phyloP scores from a whole-genome alignment of 2,329 filamentous ascomycete species.

The Ceratocystis diversiconidia region DNA sequence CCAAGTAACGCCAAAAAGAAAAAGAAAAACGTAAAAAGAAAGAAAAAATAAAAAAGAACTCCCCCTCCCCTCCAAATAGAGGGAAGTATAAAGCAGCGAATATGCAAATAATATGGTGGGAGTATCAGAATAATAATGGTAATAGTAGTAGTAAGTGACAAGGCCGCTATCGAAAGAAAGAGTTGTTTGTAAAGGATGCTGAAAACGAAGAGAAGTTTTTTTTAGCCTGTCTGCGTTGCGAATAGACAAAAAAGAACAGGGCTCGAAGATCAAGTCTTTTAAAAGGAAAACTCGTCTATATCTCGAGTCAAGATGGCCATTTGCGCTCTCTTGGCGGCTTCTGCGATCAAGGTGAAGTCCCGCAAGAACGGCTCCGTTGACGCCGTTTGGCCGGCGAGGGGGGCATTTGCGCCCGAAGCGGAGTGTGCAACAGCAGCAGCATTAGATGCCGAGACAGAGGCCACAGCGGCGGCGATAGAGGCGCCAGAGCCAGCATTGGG shows the following conservation, averaged over 20 bases:
- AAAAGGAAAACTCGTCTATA: slow-evolving; percentile 57
- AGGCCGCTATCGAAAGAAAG: too few species aligned
- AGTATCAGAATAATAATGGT: too few species aligned
- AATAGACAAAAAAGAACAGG: neutral
- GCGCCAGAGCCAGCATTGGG: slow-evolving; percentile 14
- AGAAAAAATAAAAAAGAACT: neutral
- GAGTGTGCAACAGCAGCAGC: neutral
- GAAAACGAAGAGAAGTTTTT: neutral
- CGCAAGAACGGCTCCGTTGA: slow-evolving; percentile 51
- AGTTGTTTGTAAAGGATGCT: neutral
- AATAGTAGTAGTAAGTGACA: too few species aligned
- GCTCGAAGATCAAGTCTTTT: neutral
- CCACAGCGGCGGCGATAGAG: neutral
- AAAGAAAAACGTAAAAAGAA: slow-evolving; percentile 5
- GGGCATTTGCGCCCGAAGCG: slow-evolving; percentile 4
- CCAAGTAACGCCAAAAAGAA: neutral
- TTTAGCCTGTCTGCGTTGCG: neutral
- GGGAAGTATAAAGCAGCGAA: too few species aligned
- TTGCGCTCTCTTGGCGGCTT: slow-evolving; percentile 85
- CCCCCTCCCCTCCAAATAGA: neutral
- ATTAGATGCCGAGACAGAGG: neutral
- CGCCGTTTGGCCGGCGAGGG: slow-evolving; percentile 18
- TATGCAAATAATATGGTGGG: too few species aligned
- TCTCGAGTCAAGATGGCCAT: slow-evolving; percentile 81
- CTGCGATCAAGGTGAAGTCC: slow-evolving; percentile 74